Percentiles rank a stretch among this genome's conserved stretches.
Evolutionary conservation across 169 alveolate species (phyloP).

Genomic region (Theileria annulata): DNA sequence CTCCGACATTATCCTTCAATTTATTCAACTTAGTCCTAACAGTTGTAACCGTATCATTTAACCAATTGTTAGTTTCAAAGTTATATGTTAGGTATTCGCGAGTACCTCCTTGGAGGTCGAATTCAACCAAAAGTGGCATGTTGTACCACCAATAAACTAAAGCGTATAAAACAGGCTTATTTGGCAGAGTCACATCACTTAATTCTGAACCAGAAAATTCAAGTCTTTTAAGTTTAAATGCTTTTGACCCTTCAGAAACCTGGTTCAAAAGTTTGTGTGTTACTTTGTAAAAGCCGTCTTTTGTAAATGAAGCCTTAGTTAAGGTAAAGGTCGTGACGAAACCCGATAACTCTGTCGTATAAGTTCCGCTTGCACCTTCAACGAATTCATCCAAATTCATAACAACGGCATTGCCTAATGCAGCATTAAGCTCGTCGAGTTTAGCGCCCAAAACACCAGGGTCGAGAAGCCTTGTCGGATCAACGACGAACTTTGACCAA

Average conservation of each 20-base stretch:
- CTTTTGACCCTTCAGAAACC: background rate
- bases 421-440: constrained; percentile 13
- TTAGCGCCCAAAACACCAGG: background rate
- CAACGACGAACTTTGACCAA: constrained; percentile 2
- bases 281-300: background rate
- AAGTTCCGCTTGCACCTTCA: constrained; percentile 10
- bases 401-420: constrained; percentile 4
- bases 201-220: constrained; percentile 3
- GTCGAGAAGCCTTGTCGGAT: background rate
- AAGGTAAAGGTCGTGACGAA: constrained; percentile 7
- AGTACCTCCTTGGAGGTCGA: constrained; percentile 7
- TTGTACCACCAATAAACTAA: constrained; percentile 8
- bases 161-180: background rate
- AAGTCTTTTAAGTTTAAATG: constrained; percentile 8
- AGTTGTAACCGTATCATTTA: background rate
- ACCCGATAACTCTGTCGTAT: constrained; percentile 3
- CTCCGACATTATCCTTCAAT: constrained; percentile 7
- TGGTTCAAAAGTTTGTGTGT: constrained; percentile 7
- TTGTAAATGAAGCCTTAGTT: background rate
- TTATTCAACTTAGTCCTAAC: background rate
- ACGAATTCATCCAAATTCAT: constrained; percentile 1
- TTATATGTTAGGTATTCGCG: constrained; percentile 6
- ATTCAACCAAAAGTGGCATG: constrained; percentile 15
- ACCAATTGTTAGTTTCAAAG: constrained; percentile 15
- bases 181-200: constrained; percentile 5